phyloP scores from a whole-genome alignment of 495 filamentous ascomycete genomes.

The Aspergillus nanangensis region DNA sequence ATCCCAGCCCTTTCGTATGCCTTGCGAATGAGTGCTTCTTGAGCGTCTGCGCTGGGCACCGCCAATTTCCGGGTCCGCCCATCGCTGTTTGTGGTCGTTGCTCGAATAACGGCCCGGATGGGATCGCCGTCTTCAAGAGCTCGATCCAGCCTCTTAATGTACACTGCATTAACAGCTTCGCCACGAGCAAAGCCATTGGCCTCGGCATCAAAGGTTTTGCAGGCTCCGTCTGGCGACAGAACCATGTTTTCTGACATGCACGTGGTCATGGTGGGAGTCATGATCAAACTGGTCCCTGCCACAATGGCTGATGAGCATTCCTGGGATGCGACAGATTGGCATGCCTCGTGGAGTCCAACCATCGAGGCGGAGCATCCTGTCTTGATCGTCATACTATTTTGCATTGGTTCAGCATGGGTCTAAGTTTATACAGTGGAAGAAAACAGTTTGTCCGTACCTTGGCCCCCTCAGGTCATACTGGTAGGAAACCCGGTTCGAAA shows the following conservation, averaged over 20 bases:
- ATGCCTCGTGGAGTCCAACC: slow-evolving; percentile 25
- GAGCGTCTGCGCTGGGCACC: slow-evolving; percentile 1
- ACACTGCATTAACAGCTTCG: slow-evolving; percentile 40
- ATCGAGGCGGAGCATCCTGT: slow-evolving; percentile 32
- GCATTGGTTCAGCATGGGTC: no score
- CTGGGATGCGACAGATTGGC: slow-evolving; percentile 20
- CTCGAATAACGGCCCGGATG: slow-evolving; percentile 35
- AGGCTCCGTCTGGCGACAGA: slow-evolving; percentile 21
- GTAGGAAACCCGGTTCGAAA: slow-evolving; percentile 29
- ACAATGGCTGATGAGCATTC: slow-evolving; percentile 36
- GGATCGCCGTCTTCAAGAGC: slow-evolving; percentile 28
- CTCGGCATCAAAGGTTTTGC: slow-evolving; percentile 53
- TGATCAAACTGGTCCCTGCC: slow-evolving; percentile 34
- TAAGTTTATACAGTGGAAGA: no score
- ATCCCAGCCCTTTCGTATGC: slow-evolving; percentile 20
- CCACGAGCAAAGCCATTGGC: slow-evolving; percentile 62
- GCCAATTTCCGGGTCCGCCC: slow-evolving; percentile 15
- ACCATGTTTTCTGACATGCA: slow-evolving; percentile 20
- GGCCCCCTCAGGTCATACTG: slow-evolving; percentile 25
- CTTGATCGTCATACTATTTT: slow-evolving; percentile 20
- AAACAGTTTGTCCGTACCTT: no score
- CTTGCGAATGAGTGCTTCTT: slow-evolving; percentile 15
- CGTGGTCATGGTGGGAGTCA: slow-evolving; percentile 23
- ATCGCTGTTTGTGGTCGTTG: slow-evolving; percentile 27
- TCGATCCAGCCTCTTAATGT: slow-evolving; percentile 22